Evolutionary conservation across 164 flowering plant genomes (phyloP).

Genomic region (Euptelea pleiosperma): DNA sequence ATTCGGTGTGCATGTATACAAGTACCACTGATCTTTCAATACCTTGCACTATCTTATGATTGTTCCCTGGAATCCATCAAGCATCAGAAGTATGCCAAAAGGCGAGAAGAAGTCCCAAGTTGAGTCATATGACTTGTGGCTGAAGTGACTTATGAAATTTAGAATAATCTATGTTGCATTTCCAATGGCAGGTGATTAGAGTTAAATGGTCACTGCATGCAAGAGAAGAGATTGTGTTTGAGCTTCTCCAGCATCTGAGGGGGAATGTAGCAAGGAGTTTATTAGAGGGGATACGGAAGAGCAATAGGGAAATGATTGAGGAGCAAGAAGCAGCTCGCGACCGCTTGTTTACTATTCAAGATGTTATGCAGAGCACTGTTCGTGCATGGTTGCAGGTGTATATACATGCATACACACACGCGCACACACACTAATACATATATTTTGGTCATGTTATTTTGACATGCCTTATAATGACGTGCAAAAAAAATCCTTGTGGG

Average conservation of each 20-base stretch:
- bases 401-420: not conserved
- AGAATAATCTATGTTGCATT: not conserved
- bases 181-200: slow-evolving; percentile 64
- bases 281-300: slow-evolving; percentile 73
- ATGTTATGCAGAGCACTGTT: slow-evolving; percentile 91
- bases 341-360: slow-evolving; percentile 94
- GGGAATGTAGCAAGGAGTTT: slow-evolving; percentile 50
- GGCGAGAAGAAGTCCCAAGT: not conserved
- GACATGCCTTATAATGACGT: too few relatives aligned
- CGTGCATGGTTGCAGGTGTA: slow-evolving; percentile 95
- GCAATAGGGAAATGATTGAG: slow-evolving; percentile 88
- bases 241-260: slow-evolving; percentile 79
- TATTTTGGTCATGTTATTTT: too few relatives aligned
- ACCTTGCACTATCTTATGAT: too few relatives aligned
- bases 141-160: not conserved
- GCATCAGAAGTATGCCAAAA: too few relatives aligned
- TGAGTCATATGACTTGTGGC: not conserved
- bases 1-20: too few relatives aligned
- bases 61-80: too few relatives aligned
- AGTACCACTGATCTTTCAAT: too few relatives aligned
- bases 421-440: too few relatives aligned
- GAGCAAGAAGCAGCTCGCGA: slow-evolving; percentile 99
- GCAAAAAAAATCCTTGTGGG: too few relatives aligned
- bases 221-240: slow-evolving; percentile 91
- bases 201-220: slow-evolving; percentile 99